Evolutionary conservation across 1,284 basidiomycete genomes (phyloP), one percentile per base, ranked within the genome.

Genomic region (Thelephora terrestris): DNA sequence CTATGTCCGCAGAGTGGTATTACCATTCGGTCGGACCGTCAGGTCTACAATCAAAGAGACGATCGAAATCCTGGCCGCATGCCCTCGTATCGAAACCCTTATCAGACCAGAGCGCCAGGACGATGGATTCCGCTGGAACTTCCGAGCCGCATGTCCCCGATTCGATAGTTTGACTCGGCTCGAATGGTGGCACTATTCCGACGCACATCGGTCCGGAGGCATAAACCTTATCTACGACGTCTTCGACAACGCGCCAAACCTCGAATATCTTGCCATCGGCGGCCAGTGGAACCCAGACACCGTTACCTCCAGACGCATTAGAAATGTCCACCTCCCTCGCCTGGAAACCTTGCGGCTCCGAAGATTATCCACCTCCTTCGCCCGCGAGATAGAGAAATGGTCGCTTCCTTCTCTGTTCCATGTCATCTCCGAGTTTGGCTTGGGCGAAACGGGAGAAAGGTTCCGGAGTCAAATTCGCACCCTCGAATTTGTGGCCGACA

Each of bases 171-270:
- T 85, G 32, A 73, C 71, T 42, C 74, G 79, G 18, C 67, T 85
- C 36, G 81, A 85, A 47, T 85, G 81, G 79, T 82, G 78, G 73
- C 71, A 81, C 55, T 61, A 75, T 53, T 66, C 67, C 50, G 73
- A 75, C 47, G 81, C 81, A 25, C 72, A 79, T 24, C 71, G 75
- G 47, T 69, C 76, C 12, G 80, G 81, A 7, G 82, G 81, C 2
- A 77, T 84, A 52, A 85, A 85, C 60, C 76, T 75, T 5, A 65
- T 85, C 38, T 57, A 60, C 2, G 65, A 71, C 48, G 76, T 81
- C 47, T 69, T 85, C 27, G 61, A 58, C 9, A 64, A 61, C 46
- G 63, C 80, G 3, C 79, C 81, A 1, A 72, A 74, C 47, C 57
- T 85, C 43, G 65, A 70, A 46, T 81, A 77, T 53, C 74, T 85